Percentiles rank a stretch among this genome's conserved stretches.
Conservation (phyloP, 805 yeast genomes). For the Ogataea wickerhamii region DNA sequence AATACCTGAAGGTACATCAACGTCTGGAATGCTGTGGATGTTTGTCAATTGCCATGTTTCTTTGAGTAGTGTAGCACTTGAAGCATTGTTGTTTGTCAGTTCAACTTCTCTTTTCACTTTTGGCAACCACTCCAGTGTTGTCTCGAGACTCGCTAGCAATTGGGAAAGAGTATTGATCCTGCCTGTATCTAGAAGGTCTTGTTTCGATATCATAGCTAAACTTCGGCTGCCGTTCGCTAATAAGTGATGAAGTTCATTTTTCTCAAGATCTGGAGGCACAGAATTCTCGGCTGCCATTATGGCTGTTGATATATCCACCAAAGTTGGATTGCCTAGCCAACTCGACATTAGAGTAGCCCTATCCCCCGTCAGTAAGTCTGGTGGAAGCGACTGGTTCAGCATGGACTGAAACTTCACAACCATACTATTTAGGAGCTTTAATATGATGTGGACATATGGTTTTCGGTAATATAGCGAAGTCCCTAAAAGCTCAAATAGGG, state of each 20-base stretch:
- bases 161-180: conserved; percentile 50
- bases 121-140: conserved; percentile 63
- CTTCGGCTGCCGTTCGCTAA: conserved; percentile 26
- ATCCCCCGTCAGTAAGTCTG: conserved; percentile 10
- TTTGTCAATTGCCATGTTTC: conserved; percentile 31
- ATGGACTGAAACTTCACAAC: conserved; percentile 32
- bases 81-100: conserved; percentile 4
- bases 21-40: conserved; percentile 5
- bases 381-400: conserved; percentile 26
- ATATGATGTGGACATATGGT: conserved; percentile 47
- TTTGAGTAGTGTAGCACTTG: conserved; percentile 22
- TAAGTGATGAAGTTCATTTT: conserved; percentile 29
- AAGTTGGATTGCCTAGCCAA: conserved; percentile 36
- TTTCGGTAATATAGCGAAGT: conserved; percentile 58
- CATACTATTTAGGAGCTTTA: conserved; percentile 41
- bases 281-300: conserved; percentile 26
- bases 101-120: conserved; percentile 40
- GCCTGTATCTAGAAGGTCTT: conserved; percentile 52
- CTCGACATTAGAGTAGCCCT: conserved; percentile 16
- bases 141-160: conserved; percentile 49
- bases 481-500: conserved; percentile 51
- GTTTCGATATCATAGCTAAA: conserved; percentile 32
- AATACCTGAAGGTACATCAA: neutral
- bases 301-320: conserved; percentile 31
- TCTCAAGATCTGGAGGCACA: conserved; percentile 10